Evolutionary conservation across 805 yeast genomes (phyloP).

Genomic region (Clavispora santaluciae): DNA sequence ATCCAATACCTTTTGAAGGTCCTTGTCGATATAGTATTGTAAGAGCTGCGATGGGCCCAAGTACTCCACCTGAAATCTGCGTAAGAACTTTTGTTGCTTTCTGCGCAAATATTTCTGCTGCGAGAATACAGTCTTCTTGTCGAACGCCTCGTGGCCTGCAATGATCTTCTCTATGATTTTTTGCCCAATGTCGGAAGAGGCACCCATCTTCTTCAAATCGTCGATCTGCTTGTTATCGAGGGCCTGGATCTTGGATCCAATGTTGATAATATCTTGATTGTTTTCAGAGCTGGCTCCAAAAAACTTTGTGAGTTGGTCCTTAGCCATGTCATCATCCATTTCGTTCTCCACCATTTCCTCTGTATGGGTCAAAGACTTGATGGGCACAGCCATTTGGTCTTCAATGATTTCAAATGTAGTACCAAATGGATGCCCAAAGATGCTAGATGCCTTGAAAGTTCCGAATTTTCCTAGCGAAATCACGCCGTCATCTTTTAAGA

Average conservation of each 20-base stretch:
- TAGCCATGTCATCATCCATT: slow-evolving; percentile 32
- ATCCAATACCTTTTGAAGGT: slow-evolving; percentile 65
- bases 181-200: slow-evolving; percentile 60
- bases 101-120: slow-evolving; percentile 90
- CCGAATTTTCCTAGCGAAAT: slow-evolving; percentile 91
- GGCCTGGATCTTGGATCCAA: slow-evolving; percentile 69
- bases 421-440: slow-evolving; percentile 81
- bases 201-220: slow-evolving; percentile 65
- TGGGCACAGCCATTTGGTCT: slow-evolving; percentile 47
- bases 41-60: slow-evolving; percentile 67
- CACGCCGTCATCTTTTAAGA: slow-evolving; percentile 53
- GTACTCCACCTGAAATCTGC: slow-evolving; percentile 78
- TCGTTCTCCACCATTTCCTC: slow-evolving; percentile 16
- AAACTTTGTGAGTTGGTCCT: slow-evolving; percentile 32
- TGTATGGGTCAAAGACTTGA: slow-evolving; percentile 33
- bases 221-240: slow-evolving; percentile 80
- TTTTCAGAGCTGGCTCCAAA: slow-evolving; percentile 49
- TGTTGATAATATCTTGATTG: slow-evolving; percentile 60
- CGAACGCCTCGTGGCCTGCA: slow-evolving; percentile 79
- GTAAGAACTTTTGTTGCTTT: slow-evolving; percentile 85
- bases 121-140: slow-evolving; percentile 81
- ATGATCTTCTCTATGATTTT: slow-evolving; percentile 78
- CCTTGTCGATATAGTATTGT: slow-evolving; percentile 74
- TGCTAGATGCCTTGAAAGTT: slow-evolving; percentile 64
- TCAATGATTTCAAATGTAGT: slow-evolving; percentile 81